These are phyloP conservation scores for Eucalyptus pauciflora DNA, from an alignment of 345 rosid species.

Conservation along the genomic window DNA sequence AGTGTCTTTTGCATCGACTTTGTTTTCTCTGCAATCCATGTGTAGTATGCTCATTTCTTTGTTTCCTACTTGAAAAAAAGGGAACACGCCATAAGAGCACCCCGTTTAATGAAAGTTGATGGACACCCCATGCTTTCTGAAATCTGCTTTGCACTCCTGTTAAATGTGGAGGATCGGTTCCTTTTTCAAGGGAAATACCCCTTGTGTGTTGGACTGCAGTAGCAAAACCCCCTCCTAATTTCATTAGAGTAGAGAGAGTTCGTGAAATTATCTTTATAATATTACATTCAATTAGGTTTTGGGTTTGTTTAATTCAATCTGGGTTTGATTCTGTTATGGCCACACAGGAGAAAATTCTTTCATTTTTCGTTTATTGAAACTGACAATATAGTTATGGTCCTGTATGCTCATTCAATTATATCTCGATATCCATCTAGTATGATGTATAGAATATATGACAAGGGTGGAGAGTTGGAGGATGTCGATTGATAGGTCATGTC, in stretches of 20 bases:
- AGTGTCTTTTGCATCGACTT: background rate
- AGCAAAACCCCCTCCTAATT: background rate
- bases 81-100: background rate
- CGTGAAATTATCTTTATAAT: background rate
- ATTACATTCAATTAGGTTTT: background rate
- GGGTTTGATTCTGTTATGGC: background rate
- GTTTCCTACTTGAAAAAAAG: background rate
- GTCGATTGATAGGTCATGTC: background rate
- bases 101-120: background rate
- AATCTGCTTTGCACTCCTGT: background rate
- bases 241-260: background rate
- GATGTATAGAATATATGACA: background rate
- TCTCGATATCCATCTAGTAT: background rate
- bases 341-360: background rate
- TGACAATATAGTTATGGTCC: background rate
- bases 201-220: background rate
- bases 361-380: background rate
- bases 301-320: background rate
- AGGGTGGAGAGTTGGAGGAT: background rate
- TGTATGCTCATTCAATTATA: background rate
- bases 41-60: background rate
- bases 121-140: background rate
- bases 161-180: background rate
- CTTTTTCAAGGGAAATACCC: background rate
- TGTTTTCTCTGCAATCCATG: background rate